A percentile compares a stretch with the other conserved stretches of the same genome.
These are phyloP conservation scores for Barbarea vulgaris DNA, from an alignment of 345 rosid species.

Conservation along the genomic window DNA sequence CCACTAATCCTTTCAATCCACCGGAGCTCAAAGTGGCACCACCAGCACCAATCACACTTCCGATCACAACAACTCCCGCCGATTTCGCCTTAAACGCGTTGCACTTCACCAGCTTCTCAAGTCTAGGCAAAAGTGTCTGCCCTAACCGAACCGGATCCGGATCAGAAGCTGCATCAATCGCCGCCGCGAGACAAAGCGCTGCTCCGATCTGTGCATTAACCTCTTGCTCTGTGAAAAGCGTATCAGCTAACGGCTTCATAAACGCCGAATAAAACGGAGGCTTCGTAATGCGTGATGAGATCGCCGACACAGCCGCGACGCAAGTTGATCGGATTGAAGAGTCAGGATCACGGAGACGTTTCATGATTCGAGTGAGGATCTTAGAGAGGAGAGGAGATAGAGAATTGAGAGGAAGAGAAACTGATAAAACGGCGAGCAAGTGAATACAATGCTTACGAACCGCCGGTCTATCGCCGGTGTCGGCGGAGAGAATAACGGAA, in stretches of 20 bases:
- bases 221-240: conserved; percentile 91
- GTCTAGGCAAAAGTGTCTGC: conserved; percentile 51
- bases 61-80: conserved; percentile 71
- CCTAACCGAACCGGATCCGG: conserved; percentile 65
- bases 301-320: conserved; percentile 61
- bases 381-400: conserved; percentile 67
- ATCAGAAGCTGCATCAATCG: conserved; percentile 70
- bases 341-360: conserved; percentile 82
- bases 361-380: conserved; percentile 63
- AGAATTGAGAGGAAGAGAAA: conserved; percentile 48
- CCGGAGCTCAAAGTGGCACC: conserved; percentile 47
- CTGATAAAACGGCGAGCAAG: conserved; percentile 63
- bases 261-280: conserved; percentile 61
- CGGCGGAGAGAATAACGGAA: conserved; percentile 70
- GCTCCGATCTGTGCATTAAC: conserved; percentile 75
- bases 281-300: conserved; percentile 60
- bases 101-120: conserved; percentile 75
- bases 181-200: conserved; percentile 82
- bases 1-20: conserved; percentile 62
- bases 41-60: conserved; percentile 85
- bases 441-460: conserved; percentile 77
- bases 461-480: conserved; percentile 67
- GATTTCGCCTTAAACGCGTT: conserved; percentile 77
- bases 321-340: conserved; percentile 75
- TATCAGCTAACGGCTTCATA: conserved; percentile 72